Percentiles rank a stretch among this genome's conserved stretches.
These are phyloP conservation scores for Termitomyces sp. DNA, from an alignment of 768 basidiomycete species.

Conservation along the genomic window DNA sequence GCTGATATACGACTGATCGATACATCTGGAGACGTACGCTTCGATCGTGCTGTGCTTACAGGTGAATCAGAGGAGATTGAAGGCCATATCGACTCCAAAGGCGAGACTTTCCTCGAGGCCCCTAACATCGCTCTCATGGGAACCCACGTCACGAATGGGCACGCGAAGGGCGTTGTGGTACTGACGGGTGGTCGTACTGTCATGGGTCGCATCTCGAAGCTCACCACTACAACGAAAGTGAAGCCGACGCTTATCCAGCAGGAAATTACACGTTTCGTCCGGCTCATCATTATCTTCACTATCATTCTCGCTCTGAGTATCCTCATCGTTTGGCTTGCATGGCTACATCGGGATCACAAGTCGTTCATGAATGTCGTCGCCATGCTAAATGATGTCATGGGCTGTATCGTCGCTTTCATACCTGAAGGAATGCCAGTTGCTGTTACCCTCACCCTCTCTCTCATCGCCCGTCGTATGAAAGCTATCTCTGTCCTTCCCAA, in stretches of 20 bases:
- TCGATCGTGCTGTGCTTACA: conserved; percentile 49
- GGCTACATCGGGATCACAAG: conserved; percentile 32
- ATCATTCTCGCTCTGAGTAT: conserved; percentile 36
- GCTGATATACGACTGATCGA: conserved; percentile 47
- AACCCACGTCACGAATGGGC: conserved; percentile 34
- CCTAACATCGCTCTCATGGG: conserved; percentile 44
- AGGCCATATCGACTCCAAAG: conserved; percentile 27
- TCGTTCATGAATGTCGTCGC: conserved; percentile 41
- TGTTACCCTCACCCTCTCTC: conserved; percentile 42
- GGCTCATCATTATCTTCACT: conserved; percentile 37
- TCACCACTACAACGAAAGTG: conserved; percentile 40
- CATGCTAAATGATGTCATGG: conserved; percentile 50
- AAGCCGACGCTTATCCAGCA: conserved; percentile 39
- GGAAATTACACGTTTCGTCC: conserved; percentile 46
- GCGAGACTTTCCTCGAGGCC: conserved; percentile 40
- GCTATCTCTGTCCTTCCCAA: conserved; percentile 18
- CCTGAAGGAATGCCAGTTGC: conserved; percentile 48
- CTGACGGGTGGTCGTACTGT: conserved; percentile 35
- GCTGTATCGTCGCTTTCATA: conserved; percentile 32
- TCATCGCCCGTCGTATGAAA: conserved; percentile 10
- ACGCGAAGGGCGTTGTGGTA: conserved; percentile 32
- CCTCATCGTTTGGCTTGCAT: conserved; percentile 33
- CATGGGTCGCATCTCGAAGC: conserved; percentile 49
- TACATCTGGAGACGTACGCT: conserved; percentile 41
- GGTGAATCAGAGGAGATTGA: conserved; percentile 42